These are phyloP conservation scores for Vicia faba DNA, from an alignment of 306 rosid genomes.

Conservation along the genomic window DNA sequence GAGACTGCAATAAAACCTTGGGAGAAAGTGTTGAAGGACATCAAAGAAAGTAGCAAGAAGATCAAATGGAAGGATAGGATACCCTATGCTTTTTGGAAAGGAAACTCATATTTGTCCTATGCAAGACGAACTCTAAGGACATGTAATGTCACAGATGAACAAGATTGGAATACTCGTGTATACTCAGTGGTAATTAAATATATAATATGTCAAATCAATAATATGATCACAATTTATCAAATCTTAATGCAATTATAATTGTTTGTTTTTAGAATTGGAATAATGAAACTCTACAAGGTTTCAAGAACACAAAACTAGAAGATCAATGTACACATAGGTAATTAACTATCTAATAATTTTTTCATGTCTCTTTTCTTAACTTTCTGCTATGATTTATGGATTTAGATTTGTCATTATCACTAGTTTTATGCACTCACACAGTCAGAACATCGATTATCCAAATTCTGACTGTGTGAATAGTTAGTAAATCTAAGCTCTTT, in stretches of 20 bases:
- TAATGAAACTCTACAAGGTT: background rate
- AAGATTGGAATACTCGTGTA: slow-evolving; percentile 50
- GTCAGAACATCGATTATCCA: background rate
- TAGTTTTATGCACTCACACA: too few species aligned
- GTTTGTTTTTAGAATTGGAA: slow-evolving; percentile 43
- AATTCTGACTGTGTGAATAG: background rate
- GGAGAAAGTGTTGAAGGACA: slow-evolving; percentile 32
- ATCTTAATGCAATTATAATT: background rate
- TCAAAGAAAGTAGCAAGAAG: slow-evolving; percentile 39
- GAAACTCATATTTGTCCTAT: slow-evolving; percentile 34
- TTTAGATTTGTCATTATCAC: too few species aligned
- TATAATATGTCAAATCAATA: background rate
- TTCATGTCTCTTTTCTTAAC: background rate
- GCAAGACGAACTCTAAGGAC: slow-evolving; percentile 27
- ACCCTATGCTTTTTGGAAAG: slow-evolving; percentile 63
- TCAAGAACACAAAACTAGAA: slow-evolving; percentile 44
- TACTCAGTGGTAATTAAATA: slow-evolving; percentile 39
- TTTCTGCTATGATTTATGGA: background rate
- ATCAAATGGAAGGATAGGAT: slow-evolving; percentile 49
- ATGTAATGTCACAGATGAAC: slow-evolving; percentile 42
- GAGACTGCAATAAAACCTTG: slow-evolving; percentile 53
- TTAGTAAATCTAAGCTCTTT: background rate
- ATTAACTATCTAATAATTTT: background rate
- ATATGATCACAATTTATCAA: background rate
- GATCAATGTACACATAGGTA: slow-evolving; percentile 57